Base-by-base conservation (phyloP, 1,284 basidiomycete species). In the Cutaneotrichosporon sp. region DNA sequence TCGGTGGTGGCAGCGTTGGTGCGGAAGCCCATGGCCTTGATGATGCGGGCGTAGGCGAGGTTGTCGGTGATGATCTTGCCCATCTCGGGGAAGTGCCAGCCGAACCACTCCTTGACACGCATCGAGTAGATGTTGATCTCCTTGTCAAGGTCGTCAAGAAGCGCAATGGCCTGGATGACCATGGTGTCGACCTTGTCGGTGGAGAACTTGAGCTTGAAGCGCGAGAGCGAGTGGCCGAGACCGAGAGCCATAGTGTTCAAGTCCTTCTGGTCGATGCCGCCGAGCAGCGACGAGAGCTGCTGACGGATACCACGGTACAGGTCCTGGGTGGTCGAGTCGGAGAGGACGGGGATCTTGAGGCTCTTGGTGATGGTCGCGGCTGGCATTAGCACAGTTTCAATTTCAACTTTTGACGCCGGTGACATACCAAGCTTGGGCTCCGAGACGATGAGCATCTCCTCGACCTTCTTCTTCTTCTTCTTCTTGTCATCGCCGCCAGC, bases 31-130 rank as follows among this genome's bases (percentile, higher is more conserved):
- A 97, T 94, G 46, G 84, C 81, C 70, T 88, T 89, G 73, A 97
- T 87, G 65, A 90, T 88, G 82, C 94, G 96, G 65, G 97, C 93
- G 80, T 98, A 99, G 30, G 95, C 94, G 62, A 96, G 84, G 82
- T 97, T 99, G 84, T 99, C 96, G 69, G 89, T 88, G 72, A 98
- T 90, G 80, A 99, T 97, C 84, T 98, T 98, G 73, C 90, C 91
- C 90, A 99, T 92, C 82, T 99, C 96, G 11, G 96, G 96, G 86
- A 98, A 98, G 84, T 99, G 96, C 96, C 96, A 99, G 30, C 96
- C 96, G 77, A 98, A 99, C 96, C 96, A 99, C 86, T 98, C 96
- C 87, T 98, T 98, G 63, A 97, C 92, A 76, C 96, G 88, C 96
- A 99, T 99, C 22, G 94, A 88, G 78, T 98, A 99, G 65, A 98